Conservation (phyloP, 2,329 filamentous ascomycete genomes). For the Colletotrichum echinochloae region DNA sequence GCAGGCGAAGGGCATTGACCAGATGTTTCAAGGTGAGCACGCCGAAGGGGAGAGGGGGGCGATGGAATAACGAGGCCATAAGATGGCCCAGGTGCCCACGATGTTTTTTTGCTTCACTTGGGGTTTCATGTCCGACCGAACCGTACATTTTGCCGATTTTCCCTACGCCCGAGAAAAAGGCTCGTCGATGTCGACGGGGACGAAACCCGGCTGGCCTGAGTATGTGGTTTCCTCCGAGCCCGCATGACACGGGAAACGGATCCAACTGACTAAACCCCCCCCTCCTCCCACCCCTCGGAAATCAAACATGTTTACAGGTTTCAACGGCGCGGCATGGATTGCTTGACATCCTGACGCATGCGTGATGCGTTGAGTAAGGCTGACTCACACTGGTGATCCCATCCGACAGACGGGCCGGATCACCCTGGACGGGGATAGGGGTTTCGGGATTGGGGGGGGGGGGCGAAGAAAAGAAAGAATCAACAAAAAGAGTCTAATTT, state of each 20-base stretch:
- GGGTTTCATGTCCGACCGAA: constrained; percentile 19
- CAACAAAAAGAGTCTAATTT: neutral
- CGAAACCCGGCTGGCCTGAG: neutral
- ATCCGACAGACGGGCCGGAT: neutral
- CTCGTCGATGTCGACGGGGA: neutral
- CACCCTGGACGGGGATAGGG: too few species aligned
- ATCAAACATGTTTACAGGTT: neutral
- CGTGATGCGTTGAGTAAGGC: neutral
- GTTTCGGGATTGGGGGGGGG: too few species aligned
- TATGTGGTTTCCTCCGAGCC: neutral
- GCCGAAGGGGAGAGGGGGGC: too few species aligned
- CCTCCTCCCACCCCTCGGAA: neutral
- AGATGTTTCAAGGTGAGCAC: neutral
- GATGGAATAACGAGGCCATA: neutral
- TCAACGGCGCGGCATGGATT: neutral
- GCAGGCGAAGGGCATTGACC: neutral
- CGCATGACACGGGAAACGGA: neutral
- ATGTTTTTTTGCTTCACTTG: constrained; percentile 4
- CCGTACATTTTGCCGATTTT: neutral
- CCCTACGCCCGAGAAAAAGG: too few species aligned
- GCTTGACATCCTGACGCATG: neutral
- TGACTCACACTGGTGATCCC: neutral
- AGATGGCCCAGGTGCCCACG: neutral
- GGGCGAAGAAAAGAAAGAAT: too few species aligned
- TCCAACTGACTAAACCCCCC: neutral